Evolutionary conservation across 192 early-diverging fungal species (phyloP), one percentile per base, ranked within the genome.

Genomic region (Coemansia sp.): DNA sequence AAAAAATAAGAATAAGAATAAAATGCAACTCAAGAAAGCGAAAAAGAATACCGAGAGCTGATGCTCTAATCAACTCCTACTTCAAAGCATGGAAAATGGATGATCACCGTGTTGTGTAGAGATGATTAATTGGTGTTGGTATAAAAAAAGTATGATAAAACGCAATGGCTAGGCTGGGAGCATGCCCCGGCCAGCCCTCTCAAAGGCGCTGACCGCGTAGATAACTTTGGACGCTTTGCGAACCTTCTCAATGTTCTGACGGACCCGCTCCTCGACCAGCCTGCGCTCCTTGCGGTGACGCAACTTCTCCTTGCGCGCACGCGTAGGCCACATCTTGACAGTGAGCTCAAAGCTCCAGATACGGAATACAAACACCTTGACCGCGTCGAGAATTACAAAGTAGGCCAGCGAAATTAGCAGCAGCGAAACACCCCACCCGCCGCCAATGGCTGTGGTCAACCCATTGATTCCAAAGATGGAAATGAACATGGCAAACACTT

Each of bases 261-360:
- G 63, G 39, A 90, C 85, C 29, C 80, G 86, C 61, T 75, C 65
- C 25, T 88, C 74, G 25, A 87, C 69, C 5, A 82, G 73, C 23
- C 46, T 68, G 50, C 87, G 79, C 48, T 69, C 72, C 74, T 86
- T 85, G 62, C 86, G 84, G 19, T 67, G 70, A 14, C 69, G 70
- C 60, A 95, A 77, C 76, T 92, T 91, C 15, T 71, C 86, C 45
- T 82, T 84, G 67, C 91, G 87, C 15, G 74, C 64, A 45, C 72
- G 74, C 0, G 91, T 87, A 6, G 96, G 96, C 88, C 88, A 92
- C 61, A 95, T 72, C 60, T 75, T 90, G 53, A 93, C 94, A 5
- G 94, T 95, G 39, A 96, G 80, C 77, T 95, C 94, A 79, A 94
- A 98, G 62, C 84, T 91, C 96, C 96, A 98, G 62, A 73, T 63